Evolutionary conservation across 495 filamentous ascomycete species (phyloP).

Genomic region (Penicillium cosmopolitanum): DNA sequence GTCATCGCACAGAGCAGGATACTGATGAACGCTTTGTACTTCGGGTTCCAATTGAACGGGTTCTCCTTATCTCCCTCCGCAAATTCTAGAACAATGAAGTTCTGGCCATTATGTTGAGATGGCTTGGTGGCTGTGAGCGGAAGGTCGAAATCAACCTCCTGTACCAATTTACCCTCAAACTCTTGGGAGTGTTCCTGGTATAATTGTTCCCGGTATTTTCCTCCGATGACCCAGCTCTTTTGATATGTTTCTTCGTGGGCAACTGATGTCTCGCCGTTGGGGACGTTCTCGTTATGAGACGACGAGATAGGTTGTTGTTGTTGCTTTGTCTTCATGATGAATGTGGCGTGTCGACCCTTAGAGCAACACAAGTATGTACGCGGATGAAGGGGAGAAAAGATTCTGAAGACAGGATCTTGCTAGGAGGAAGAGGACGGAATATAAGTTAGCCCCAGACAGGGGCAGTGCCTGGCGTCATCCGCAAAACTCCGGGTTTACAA

Average conservation of each 20-base stretch:
- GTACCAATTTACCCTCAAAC: slow-evolving; percentile 30
- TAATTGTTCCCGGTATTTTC: slow-evolving; percentile 32
- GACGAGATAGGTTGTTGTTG: slow-evolving; percentile 27
- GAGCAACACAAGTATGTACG: not conserved
- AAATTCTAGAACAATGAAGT: slow-evolving; percentile 44
- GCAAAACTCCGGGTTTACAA: slow-evolving; percentile 21
- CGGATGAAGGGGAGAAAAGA: slow-evolving; percentile 5
- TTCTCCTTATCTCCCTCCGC: slow-evolving; percentile 43
- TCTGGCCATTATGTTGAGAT: slow-evolving; percentile 32
- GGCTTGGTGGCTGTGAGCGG: slow-evolving; percentile 41
- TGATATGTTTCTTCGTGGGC: slow-evolving; percentile 12
- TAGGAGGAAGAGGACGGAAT: slow-evolving; percentile 4
- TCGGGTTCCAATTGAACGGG: slow-evolving; percentile 50
- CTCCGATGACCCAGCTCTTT: slow-evolving; percentile 40
- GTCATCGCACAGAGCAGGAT: slow-evolving; percentile 49
- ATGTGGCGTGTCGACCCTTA: slow-evolving; percentile 1
- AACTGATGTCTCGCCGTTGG: slow-evolving; percentile 9
- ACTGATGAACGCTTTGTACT: slow-evolving; percentile 46
- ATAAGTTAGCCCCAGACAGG: slow-evolving; percentile 13
- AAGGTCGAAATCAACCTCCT: slow-evolving; percentile 47
- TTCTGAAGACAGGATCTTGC: not conserved
- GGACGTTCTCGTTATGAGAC: slow-evolving; percentile 34
- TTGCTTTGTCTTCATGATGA: slow-evolving; percentile 25
- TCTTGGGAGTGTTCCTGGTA: slow-evolving; percentile 25
- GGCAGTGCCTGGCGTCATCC: slow-evolving; percentile 22